Evolutionary conservation across 768 basidiomycete genomes (phyloP).

Genomic region (Trametes sanguinea): DNA sequence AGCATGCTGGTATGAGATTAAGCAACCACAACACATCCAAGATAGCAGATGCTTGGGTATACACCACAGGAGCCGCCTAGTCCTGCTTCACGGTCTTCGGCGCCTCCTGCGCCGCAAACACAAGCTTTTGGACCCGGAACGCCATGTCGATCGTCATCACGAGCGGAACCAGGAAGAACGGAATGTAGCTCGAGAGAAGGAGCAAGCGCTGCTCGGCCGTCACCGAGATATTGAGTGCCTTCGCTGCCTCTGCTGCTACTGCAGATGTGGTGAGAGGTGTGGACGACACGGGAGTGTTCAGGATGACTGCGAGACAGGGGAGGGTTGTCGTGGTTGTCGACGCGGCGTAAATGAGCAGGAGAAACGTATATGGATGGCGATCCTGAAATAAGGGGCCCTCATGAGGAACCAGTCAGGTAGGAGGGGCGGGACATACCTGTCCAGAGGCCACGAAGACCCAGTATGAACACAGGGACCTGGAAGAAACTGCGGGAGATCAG

Average conservation of each 20-base stretch:
- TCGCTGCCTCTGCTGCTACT: conserved; percentile 32
- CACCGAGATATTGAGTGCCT: conserved; percentile 40
- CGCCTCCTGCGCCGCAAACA: not conserved
- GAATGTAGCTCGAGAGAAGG: conserved; percentile 70
- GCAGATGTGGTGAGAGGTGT: conserved; percentile 37
- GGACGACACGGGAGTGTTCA: conserved; percentile 40
- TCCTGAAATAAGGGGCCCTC: conserved; percentile 35
- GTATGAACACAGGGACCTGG: conserved; percentile 75
- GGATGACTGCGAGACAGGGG: conserved; percentile 63
- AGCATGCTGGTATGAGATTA: too few relatives aligned
- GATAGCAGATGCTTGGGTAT: too few relatives aligned
- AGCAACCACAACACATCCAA: too few relatives aligned
- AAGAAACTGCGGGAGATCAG: conserved; percentile 46
- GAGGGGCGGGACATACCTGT: conserved; percentile 40
- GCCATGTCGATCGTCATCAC: conserved; percentile 77
- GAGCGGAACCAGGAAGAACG: conserved; percentile 73
- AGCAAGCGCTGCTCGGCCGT: conserved; percentile 53
- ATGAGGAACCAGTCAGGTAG: not conserved
- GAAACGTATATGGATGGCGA: conserved; percentile 53
- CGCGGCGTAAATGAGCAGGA: conserved; percentile 73
- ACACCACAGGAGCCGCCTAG: not conserved
- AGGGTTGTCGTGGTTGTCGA: conserved; percentile 78
- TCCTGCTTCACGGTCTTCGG: conserved; percentile 4
- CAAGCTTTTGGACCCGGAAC: conserved; percentile 30
- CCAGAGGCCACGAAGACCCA: conserved; percentile 66